A percentile compares a stretch with the other conserved stretches of the same genome.
Conservation (phyloP, 179 eudicot species). For the Silene coronaria region DNA sequence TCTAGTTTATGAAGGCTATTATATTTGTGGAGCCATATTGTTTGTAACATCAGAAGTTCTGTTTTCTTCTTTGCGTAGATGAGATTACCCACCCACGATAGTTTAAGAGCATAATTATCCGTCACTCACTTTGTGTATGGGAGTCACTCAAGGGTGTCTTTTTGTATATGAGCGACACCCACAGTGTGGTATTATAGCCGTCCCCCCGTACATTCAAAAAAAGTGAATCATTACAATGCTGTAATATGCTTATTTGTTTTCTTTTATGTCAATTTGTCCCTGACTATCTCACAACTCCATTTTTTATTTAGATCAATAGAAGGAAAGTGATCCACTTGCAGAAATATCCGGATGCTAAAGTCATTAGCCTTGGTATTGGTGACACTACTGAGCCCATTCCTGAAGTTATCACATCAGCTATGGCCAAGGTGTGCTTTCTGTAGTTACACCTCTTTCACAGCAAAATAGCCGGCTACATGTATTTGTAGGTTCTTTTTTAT, state of each 20-base stretch:
- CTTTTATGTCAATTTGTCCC: background rate
- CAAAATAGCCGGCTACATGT: background rate
- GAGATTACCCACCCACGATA: no score
- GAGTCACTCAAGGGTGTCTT: no score
- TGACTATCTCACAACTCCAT: background rate
- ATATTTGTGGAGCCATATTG: no score
- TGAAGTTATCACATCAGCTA: conserved; percentile 76
- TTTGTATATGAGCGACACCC: background rate
- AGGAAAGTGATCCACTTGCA: conserved; percentile 66
- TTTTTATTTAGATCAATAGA: conserved; percentile 52
- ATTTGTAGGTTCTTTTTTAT: background rate
- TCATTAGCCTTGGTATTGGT: conserved; percentile 96
- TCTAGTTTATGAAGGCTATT: no score
- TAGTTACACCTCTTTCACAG: background rate
- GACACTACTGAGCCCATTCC: conserved; percentile 98
- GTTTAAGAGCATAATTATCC: no score
- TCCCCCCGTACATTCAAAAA: background rate
- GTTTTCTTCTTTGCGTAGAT: no score
- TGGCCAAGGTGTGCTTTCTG: conserved; percentile 60
- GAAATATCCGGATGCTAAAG: conserved; percentile 88
- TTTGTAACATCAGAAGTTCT: no score
- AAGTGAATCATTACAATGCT: background rate
- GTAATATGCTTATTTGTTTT: background rate
- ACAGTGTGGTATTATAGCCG: background rate
- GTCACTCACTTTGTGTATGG: no score